Evolutionary conservation across 2,329 filamentous ascomycete species (phyloP).

Genomic region (Cadophora gregata): DNA sequence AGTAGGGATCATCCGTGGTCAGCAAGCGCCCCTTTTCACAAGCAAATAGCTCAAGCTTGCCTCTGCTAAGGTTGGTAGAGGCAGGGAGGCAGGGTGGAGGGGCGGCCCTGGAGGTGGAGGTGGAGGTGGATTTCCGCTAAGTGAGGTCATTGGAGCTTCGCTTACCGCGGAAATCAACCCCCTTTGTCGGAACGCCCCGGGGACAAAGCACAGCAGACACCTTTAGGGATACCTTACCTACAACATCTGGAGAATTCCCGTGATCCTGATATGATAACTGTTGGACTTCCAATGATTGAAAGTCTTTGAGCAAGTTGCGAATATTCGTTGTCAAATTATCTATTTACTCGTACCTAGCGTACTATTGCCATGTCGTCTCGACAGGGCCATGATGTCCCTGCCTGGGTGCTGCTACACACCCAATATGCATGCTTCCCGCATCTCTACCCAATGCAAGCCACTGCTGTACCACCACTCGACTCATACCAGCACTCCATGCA

Average conservation of each 20-base stretch:
- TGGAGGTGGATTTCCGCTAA: background rate
- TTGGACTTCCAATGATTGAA: background rate
- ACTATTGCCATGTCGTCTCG: background rate
- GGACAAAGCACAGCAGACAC: background rate
- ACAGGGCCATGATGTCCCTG: background rate
- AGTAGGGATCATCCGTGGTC: conserved; percentile 7
- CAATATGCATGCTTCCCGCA: background rate
- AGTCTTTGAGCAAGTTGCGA: background rate
- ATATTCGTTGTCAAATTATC: background rate
- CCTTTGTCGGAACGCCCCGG: background rate
- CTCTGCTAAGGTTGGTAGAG: background rate
- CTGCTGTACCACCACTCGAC: background rate
- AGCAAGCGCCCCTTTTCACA: conserved; percentile 10
- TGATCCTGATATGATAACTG: background rate
- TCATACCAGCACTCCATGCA: background rate
- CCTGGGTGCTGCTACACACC: background rate
- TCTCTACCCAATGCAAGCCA: conserved; percentile 5
- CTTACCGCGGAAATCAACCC: background rate
- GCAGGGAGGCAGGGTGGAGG: background rate
- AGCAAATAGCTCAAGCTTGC: conserved; percentile 11
- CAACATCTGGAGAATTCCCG: background rate
- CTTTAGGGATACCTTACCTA: no score
- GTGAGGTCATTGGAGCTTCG: conserved; percentile 1
- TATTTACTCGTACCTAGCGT: background rate
- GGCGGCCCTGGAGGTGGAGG: background rate